Evolutionary conservation across 2,329 filamentous ascomycete genomes (phyloP), one percentile per base, ranked within the genome.

Genomic region (Colletotrichum horii): DNA sequence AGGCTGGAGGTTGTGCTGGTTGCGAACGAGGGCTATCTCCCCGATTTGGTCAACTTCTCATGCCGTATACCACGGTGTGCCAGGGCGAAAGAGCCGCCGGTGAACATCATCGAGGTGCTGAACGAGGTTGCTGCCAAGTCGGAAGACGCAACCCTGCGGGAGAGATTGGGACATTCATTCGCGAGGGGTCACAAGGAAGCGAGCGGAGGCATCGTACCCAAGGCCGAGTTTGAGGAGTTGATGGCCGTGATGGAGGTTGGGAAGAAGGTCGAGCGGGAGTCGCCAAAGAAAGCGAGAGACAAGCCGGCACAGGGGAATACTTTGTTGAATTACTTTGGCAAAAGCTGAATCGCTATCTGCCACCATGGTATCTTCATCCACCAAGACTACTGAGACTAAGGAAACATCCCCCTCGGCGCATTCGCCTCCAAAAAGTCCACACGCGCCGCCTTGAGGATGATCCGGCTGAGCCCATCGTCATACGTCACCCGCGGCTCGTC

Each of bases 171-270:
- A 0, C 89, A 92, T 64, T 91, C 88, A 30, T 94, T 94, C 79
- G 93, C 92, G 1, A 87, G 89, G 68, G 93, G 93, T 0, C 93
- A 94, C 77, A 93, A 92, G 75, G 92, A 93, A 79, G 93, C 92
- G 0, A 93, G 90, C 64, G 93, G 93, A 2, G 93, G 93, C 0
- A 75, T 93, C 61, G 90, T 94, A 0, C 87, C 87, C 0, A 87
- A 83, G 14, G 87, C 86, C 3, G 91, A 93, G 74, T 94, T 94
- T 81, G 92, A 94, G 76, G 92, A 94, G 80, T 82, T 94, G 16
- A 90, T 93, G 85, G 83, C 83, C 6, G 80, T 91, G 16, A 86
- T 94, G 83, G 88, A 89, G 67, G 83, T 93, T 55, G 91, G 91
- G 0, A 89, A 91, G 81, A 92, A 90, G 80, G 79, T 83, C 15